Evolutionary conservation across 169 alveolate genomes (phyloP).

Genomic region (Plasmodium ovale): DNA sequence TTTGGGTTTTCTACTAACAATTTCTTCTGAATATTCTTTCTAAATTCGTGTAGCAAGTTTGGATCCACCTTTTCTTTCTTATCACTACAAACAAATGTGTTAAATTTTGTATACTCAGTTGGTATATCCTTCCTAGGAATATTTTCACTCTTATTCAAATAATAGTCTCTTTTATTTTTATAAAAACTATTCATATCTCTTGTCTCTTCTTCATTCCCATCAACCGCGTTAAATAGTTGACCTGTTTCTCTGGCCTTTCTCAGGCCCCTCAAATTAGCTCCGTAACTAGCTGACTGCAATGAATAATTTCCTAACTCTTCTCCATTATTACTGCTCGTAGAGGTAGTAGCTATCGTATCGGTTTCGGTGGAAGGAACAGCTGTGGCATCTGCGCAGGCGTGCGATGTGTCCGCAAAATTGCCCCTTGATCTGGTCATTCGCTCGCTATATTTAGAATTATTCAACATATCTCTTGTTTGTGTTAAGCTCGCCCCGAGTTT

Average conservation of each 20-base stretch:
- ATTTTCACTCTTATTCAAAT: conserved; percentile 65
- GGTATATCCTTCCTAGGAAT: background rate
- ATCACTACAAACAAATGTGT: conserved; percentile 26
- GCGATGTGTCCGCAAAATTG: background rate
- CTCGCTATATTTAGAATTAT: conserved; percentile 24
- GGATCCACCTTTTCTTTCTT: conserved; percentile 24
- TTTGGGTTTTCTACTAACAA: background rate
- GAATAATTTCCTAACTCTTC: background rate
- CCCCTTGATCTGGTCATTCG: background rate
- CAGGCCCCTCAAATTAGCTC: conserved; percentile 16
- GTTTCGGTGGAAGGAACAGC: background rate
- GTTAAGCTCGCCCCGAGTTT: background rate
- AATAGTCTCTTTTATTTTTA: background rate
- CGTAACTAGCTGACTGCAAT: background rate
- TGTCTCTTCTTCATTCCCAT: background rate
- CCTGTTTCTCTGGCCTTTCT: background rate
- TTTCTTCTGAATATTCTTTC: conserved; percentile 30
- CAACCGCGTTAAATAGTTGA: background rate
- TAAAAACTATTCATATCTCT: conserved; percentile 5
- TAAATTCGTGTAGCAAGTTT: conserved; percentile 21
- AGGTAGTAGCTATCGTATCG: background rate
- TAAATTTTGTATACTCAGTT: conserved; percentile 32
- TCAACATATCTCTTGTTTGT: background rate
- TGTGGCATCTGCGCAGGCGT: background rate
- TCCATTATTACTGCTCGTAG: background rate